Percentiles rank a stretch among this genome's conserved stretches.
These are phyloP conservation scores for Colletotrichum chlorophyti DNA, from an alignment of 2,329 filamentous ascomycete species.

Conservation along the genomic window DNA sequence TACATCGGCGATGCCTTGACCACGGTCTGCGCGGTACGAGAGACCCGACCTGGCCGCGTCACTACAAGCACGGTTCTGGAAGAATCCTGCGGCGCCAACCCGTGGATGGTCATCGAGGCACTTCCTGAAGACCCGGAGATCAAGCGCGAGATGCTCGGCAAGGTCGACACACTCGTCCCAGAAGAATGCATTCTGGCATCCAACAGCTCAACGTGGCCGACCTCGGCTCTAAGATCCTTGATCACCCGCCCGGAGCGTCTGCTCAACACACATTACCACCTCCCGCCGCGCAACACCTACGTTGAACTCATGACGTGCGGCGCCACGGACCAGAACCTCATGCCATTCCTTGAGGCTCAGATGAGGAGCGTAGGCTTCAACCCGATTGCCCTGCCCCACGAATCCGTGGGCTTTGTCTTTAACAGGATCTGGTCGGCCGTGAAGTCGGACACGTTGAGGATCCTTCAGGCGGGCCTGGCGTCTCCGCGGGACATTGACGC, in stretches of 20 bases:
- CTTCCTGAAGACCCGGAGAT: constrained; percentile 39
- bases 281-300: constrained; percentile 39
- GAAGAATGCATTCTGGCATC: constrained; percentile 38
- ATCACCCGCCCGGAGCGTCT: constrained; percentile 35
- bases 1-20: constrained; percentile 42
- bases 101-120: constrained; percentile 41
- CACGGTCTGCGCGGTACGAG: constrained; percentile 37
- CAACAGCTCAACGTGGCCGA: constrained; percentile 39
- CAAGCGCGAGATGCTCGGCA: constrained; percentile 36
- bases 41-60: constrained; percentile 35
- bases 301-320: constrained; percentile 44
- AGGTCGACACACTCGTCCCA: constrained; percentile 36
- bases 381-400: constrained; percentile 36
- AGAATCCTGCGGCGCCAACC: constrained; percentile 27
- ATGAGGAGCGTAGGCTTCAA: constrained; percentile 36
- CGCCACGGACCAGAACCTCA: constrained; percentile 34
- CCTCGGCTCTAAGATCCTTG: constrained; percentile 33
- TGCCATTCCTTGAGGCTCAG: constrained; percentile 37
- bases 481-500: constrained; percentile 40
- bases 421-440: constrained; percentile 43
- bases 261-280: constrained; percentile 43
- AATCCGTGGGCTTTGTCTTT: constrained; percentile 42
- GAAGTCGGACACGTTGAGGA: constrained; percentile 41
- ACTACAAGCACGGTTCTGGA: constrained; percentile 33
- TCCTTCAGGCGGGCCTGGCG: constrained; percentile 39